Percentiles rank a stretch among this genome's conserved stretches.
Evolutionary conservation across 352 stramenopile genomes (phyloP).

Genomic region (Blastocystis sp.): DNA sequence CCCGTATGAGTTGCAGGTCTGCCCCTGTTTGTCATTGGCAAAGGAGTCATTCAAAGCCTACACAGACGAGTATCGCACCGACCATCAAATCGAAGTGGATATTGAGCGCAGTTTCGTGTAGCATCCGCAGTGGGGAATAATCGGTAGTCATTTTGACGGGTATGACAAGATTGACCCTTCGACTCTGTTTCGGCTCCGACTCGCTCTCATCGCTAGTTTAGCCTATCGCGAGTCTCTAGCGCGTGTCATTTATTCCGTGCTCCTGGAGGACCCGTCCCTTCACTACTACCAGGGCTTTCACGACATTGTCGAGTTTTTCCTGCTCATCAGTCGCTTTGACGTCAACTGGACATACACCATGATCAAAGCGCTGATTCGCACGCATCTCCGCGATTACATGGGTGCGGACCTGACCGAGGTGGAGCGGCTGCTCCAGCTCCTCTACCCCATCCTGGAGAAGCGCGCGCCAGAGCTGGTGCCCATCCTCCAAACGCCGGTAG

Average conservation of each 20-base stretch:
- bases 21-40: neutral
- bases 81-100: conserved; percentile 67
- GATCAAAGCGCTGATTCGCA: conserved; percentile 26
- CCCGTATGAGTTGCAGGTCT: conserved; percentile 13
- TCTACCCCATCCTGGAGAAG: conserved; percentile 17
- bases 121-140: neutral
- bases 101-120: conserved; percentile 49
- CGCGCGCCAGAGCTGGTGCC: conserved; percentile 40
- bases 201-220: conserved; percentile 3
- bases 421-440: conserved; percentile 13
- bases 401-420: conserved; percentile 16
- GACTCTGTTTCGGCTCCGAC: neutral
- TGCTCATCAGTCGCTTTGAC: conserved; percentile 43
- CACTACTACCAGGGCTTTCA: conserved; percentile 65
- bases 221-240: neutral
- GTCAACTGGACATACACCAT: conserved; percentile 59
- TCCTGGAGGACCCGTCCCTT: conserved; percentile 20
- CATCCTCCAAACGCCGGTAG: conserved; percentile 47
- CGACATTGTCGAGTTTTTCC: conserved; percentile 56
- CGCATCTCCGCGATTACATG: conserved; percentile 58
- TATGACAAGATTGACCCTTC: neutral
- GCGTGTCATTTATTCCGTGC: conserved; percentile 1
- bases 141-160: conserved; percentile 47
- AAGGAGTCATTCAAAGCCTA: neutral
- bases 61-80: conserved; percentile 10